phyloP scores from a whole-genome alignment of 2,329 filamentous ascomycete species.

The Polychaeton citri region DNA sequence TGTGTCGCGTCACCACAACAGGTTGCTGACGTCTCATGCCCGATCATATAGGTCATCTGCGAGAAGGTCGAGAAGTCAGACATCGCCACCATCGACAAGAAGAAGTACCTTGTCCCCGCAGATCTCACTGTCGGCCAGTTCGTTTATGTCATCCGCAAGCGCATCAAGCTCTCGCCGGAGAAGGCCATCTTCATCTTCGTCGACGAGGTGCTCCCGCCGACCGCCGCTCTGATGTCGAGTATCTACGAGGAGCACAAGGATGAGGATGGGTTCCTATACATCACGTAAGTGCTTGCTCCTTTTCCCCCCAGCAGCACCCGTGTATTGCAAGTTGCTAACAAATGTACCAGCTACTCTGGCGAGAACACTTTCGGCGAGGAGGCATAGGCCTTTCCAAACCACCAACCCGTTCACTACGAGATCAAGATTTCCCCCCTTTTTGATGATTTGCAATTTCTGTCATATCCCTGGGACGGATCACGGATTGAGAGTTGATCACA shows the following conservation, averaged over 20 bases:
- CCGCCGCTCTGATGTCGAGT: slow-evolving; percentile 94
- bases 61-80: slow-evolving; percentile 99
- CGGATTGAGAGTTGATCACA: too few species aligned
- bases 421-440: background rate
- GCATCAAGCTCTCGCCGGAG: slow-evolving; percentile 98
- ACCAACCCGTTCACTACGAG: background rate
- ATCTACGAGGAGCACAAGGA: slow-evolving; percentile 99
- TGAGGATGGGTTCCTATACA: slow-evolving; percentile 85
- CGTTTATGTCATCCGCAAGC: slow-evolving; percentile 99
- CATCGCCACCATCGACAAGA: slow-evolving; percentile 99
- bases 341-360: slow-evolving; percentile 61
- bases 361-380: slow-evolving; percentile 88
- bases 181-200: slow-evolving; percentile 99
- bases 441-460: too few species aligned
- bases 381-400: background rate
- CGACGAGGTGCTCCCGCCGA: slow-evolving; percentile 92
- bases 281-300: slow-evolving; percentile 54
- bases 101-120: slow-evolving; percentile 97
- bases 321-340: slow-evolving; percentile 4
- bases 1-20: slow-evolving; percentile 2
- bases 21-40: slow-evolving; percentile 1
- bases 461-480: too few species aligned
- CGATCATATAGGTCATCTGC: slow-evolving; percentile 69
- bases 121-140: slow-evolving; percentile 98
- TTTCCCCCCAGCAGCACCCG: too few species aligned